Evolutionary conservation across 208 protist species (phyloP).

Genomic region (Tritrichomonas musculus): DNA sequence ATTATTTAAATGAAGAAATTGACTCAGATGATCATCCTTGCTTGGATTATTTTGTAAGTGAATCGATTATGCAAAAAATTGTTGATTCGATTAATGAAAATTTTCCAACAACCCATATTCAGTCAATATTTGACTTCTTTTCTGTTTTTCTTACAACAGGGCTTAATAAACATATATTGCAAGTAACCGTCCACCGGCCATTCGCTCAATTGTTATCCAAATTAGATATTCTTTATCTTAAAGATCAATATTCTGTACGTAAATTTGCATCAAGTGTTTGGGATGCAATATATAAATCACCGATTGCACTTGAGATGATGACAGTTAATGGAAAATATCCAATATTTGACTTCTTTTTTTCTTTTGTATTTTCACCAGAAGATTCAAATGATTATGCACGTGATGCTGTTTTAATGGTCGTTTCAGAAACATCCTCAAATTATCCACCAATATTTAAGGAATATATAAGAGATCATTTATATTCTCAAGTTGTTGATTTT

Average conservation of each 20-base stretch:
- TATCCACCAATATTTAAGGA: background rate
- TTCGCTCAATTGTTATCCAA: background rate
- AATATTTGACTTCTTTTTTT: background rate
- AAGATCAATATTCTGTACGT: too few relatives aligned
- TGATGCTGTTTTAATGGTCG: background rate
- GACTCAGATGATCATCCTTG: background rate
- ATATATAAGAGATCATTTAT: background rate
- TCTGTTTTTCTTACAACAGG: background rate
- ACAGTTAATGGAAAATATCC: background rate
- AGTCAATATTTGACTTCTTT: background rate
- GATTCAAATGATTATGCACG: background rate
- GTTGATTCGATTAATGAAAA: background rate
- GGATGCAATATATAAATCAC: background rate
- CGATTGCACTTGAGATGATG: background rate
- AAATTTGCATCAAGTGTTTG: background rate
- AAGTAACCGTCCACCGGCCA: background rate
- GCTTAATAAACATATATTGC: background rate
- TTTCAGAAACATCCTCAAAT: background rate
- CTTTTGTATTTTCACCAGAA: background rate
- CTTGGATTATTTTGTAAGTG: background rate
- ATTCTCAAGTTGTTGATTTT: background rate
- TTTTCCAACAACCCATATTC: background rate
- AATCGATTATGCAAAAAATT: constrained; percentile 11
- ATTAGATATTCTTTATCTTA: background rate
- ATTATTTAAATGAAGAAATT: background rate